Evolutionary conservation across 163 green algal genomes (phyloP).

Genomic region (Volvox carteri): DNA sequence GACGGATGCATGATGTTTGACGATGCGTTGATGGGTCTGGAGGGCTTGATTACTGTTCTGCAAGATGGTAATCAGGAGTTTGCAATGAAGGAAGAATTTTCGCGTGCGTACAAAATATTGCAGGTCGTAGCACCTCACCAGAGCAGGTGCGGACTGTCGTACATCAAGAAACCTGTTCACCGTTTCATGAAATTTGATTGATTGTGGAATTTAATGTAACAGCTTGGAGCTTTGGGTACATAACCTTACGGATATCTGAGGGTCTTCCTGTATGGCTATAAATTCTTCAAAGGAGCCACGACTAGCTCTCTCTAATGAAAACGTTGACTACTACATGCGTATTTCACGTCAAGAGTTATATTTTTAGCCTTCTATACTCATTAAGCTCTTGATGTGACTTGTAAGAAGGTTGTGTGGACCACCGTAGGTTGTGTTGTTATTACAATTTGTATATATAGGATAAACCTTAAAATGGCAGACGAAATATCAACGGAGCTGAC

Average conservation of each 20-base stretch:
- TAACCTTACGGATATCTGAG: no score
- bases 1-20: slow-evolving; percentile 57
- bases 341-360: background rate
- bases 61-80: background rate
- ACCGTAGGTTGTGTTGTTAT: no score
- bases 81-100: background rate
- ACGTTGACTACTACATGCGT: no score
- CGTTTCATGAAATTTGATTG: background rate
- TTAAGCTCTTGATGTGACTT: background rate
- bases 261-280: background rate
- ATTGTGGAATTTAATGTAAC: no score
- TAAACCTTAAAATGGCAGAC: slow-evolving; percentile 62
- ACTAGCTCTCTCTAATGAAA: background rate
- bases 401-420: no score
- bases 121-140: background rate
- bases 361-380: no score
- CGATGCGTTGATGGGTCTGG: slow-evolving; percentile 40
- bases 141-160: background rate
- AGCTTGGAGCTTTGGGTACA: no score
- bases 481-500: slow-evolving; percentile 71
- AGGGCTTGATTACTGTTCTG: background rate
- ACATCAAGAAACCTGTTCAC: background rate
- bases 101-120: background rate
- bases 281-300: slow-evolving; percentile 16
- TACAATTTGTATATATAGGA: no score